Conservation (phyloP, 1,284 basidiomycete genomes). For the Pyrrhoderma lamaoense region DNA sequence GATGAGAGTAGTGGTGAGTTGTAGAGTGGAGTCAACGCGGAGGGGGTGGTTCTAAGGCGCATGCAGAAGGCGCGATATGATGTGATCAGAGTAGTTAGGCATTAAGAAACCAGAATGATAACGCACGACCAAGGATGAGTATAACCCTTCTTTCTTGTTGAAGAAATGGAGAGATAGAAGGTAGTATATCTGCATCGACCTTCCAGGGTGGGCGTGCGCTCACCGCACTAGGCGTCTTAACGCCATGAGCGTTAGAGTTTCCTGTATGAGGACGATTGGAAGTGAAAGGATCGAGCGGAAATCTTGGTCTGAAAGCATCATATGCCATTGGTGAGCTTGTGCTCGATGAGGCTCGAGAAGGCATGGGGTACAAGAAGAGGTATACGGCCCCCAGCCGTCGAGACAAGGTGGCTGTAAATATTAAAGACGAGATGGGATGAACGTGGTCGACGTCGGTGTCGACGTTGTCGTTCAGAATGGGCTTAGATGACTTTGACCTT, state of each 20-base stretch:
- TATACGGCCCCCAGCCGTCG: too few relatives aligned
- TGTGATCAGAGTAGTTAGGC: not conserved
- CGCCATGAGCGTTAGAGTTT: constrained; percentile 17
- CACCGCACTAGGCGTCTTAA: constrained; percentile 10
- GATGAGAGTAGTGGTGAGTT: constrained; percentile 36
- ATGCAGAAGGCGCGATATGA: not conserved
- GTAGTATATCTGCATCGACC: constrained; percentile 27
- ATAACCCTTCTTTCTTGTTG: constrained; percentile 34
- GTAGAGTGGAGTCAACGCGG: constrained; percentile 39
- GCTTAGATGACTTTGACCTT: too few relatives aligned
- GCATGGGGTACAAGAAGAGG: not conserved
- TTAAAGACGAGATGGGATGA: too few relatives aligned
- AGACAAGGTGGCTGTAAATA: too few relatives aligned
- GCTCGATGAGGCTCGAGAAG: too few relatives aligned
- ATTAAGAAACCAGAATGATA: not conserved
- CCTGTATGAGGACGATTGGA: not conserved
- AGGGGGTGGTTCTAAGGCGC: constrained; percentile 29
- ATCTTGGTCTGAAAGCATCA: constrained; percentile 41
- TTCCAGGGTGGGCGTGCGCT: constrained; percentile 31
- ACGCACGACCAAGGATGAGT: constrained; percentile 44
- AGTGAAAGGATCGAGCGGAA: constrained; percentile 43
- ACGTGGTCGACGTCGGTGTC: constrained; percentile 1
- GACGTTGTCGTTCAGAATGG: not conserved
- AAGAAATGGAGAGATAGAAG: constrained; percentile 19
- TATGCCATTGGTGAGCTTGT: constrained; percentile 20